phyloP scores from a whole-genome alignment of 768 basidiomycete genomes.

The Tulasnella calospora region DNA sequence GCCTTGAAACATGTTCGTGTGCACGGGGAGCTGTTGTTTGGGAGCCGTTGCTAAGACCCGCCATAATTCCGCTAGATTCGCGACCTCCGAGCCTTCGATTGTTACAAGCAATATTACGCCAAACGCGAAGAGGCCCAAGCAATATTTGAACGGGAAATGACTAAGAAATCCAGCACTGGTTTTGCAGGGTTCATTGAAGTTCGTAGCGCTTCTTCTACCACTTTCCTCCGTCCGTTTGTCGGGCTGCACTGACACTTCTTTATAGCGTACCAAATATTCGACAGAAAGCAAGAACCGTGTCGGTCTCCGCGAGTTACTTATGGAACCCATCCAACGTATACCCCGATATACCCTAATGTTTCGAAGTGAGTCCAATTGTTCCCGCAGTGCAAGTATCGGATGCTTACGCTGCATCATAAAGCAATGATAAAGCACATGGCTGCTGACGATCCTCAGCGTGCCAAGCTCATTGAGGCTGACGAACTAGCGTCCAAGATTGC shows the following conservation, averaged over 20 bases:
- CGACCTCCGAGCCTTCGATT: conserved; percentile 76
- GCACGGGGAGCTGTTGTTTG: neutral
- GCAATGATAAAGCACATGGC: conserved; percentile 90
- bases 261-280: conserved; percentile 81
- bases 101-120: conserved; percentile 85
- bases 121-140: conserved; percentile 89
- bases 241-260: conserved; percentile 23
- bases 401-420: conserved; percentile 27
- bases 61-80: conserved; percentile 49
- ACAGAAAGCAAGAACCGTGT: conserved; percentile 69
- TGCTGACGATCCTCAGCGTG: conserved; percentile 67
- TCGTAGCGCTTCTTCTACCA: conserved; percentile 35
- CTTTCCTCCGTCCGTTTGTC: conserved; percentile 25
- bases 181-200: conserved; percentile 89
- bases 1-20: conserved; percentile 61
- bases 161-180: conserved; percentile 64
- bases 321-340: conserved; percentile 95
- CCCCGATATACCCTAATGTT: conserved; percentile 91
- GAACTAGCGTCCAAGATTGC: conserved; percentile 88
- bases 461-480: conserved; percentile 75
- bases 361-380: conserved; percentile 42
- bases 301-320: conserved; percentile 83
- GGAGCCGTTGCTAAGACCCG: conserved; percentile 2
- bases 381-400: neutral
- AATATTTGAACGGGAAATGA: conserved; percentile 78